Evolutionary conservation across 352 stramenopile species (phyloP), one percentile per base, ranked within the genome.

Genomic region (Phytophthora sp.): DNA sequence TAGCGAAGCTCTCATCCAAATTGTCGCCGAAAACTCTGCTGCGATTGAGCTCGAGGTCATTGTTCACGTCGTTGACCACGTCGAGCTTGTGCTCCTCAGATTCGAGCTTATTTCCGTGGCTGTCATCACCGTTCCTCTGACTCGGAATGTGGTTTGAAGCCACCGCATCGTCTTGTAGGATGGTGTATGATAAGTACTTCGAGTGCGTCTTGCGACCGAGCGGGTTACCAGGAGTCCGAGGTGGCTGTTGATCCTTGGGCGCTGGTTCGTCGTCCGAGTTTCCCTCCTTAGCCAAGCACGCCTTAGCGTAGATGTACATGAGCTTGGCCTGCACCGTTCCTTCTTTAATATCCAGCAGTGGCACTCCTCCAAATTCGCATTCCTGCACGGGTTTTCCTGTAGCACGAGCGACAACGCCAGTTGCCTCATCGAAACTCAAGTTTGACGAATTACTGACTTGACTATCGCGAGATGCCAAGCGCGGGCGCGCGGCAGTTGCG

Each of bases 221-320:
- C 39, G 74, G 74, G 39, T 82, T 77, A 13, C 71, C 71, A 3
- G 63, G 33, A 41, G 68, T 74, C 5, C 49, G 61, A 49, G 55
- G 49, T 12, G 55, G 49, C 27, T 80, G 36, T 0, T 12, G 35
- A 12, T 71, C 66, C 29, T 74, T 66, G 7, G 41, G 58, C 18
- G 47, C 36, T 39, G 49, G 26, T 36, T 76, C 57, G 23, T 70
- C 29, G 27, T 63, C 66, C 4, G 54, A 58, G n/a, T 33, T 67
- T 11, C 64, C 69, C 20, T 90, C 76, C 62, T 85, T 90, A 18
- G 83, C 85, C 21, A 94, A 55, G 58, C 85, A 94, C 11, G 85
- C 81, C 59, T 89, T 89, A 1, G 85, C 85, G 57, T 90, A 94
- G 44, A 88, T 88, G 35, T 77, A 66, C 63, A 94, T 70, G 4